Conservation (phyloP, 805 yeast species). For the Lachancea dasiensis region DNA sequence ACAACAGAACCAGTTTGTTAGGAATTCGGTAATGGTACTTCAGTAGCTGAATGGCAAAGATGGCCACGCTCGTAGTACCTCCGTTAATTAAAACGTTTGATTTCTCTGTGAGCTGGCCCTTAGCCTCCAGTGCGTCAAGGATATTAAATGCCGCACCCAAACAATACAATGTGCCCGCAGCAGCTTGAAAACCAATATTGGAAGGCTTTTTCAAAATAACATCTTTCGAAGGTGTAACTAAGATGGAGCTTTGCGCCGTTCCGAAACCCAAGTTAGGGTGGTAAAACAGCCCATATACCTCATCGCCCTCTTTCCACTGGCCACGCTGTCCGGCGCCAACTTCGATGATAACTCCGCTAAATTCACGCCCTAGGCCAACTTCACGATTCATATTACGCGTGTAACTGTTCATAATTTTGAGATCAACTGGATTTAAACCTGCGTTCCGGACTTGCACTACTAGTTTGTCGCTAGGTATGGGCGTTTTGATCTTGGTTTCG, state of each 20-base stretch:
- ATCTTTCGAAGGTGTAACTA: slow-evolving; percentile 49
- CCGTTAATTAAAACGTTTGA: slow-evolving; percentile 63
- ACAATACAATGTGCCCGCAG: slow-evolving; percentile 59
- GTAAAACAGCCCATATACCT: slow-evolving; percentile 55
- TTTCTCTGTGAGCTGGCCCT: slow-evolving; percentile 31
- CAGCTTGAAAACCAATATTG: slow-evolving; percentile 43
- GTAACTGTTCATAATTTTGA: slow-evolving; percentile 53
- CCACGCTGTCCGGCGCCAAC: slow-evolving; percentile 44
- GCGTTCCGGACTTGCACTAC: slow-evolving; percentile 55
- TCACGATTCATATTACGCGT: slow-evolving; percentile 45
- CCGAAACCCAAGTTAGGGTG: slow-evolving; percentile 51
- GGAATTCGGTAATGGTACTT: slow-evolving; percentile 44
- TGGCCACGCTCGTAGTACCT: slow-evolving; percentile 72
- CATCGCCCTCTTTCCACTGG: slow-evolving; percentile 49
- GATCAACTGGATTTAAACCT: slow-evolving; percentile 61
- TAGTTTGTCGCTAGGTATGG: slow-evolving; percentile 42
- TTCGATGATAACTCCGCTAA: slow-evolving; percentile 50
- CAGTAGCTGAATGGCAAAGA: slow-evolving; percentile 53
- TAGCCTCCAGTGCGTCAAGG: slow-evolving; percentile 29
- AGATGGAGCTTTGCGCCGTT: slow-evolving; percentile 49
- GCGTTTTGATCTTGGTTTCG: slow-evolving; percentile 45
- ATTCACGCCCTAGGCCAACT: slow-evolving; percentile 68
- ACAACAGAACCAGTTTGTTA: slow-evolving; percentile 48
- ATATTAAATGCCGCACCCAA: slow-evolving; percentile 56
- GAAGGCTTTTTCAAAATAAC: slow-evolving; percentile 43